Evolutionary conservation across 2,329 filamentous ascomycete species (phyloP).

Genomic region (Aureobasidium zeae): DNA sequence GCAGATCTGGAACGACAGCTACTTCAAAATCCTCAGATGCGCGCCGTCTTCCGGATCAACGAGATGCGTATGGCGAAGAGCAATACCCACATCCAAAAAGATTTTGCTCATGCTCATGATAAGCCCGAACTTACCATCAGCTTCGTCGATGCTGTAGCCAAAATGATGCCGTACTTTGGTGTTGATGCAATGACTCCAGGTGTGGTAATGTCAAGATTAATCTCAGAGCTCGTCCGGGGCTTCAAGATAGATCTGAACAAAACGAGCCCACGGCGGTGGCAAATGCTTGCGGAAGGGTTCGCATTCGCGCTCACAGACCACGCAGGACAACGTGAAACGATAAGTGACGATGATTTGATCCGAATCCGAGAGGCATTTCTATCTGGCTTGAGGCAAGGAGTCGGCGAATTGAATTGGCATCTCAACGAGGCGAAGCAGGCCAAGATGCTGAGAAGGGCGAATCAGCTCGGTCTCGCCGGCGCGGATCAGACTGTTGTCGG

Average conservation of each 20-base stretch:
- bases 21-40: not conserved
- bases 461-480: not conserved
- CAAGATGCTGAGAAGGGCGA: not conserved
- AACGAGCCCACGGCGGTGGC: not conserved
- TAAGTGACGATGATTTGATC: not conserved
- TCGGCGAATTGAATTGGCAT: constrained; percentile 10
- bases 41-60: not conserved
- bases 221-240: not conserved
- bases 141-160: not conserved
- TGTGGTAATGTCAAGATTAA: not conserved
- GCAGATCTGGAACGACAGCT: not conserved
- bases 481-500: not conserved
- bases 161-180: not conserved
- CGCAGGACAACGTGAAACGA: not conserved
- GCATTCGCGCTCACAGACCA: not conserved
- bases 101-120: not conserved
- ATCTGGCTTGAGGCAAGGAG: not conserved
- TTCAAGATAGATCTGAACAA: not conserved
- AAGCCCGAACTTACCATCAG: not conserved
- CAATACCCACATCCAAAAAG: not conserved
- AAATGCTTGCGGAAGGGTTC: not conserved
- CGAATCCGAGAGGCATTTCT: not conserved
- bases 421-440: not conserved
- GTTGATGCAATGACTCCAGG: not conserved
- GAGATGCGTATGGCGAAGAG: not conserved